These are phyloP conservation scores for Hamigera avellanea DNA, from an alignment of 495 filamentous ascomycete genomes.

Conservation along the genomic window DNA sequence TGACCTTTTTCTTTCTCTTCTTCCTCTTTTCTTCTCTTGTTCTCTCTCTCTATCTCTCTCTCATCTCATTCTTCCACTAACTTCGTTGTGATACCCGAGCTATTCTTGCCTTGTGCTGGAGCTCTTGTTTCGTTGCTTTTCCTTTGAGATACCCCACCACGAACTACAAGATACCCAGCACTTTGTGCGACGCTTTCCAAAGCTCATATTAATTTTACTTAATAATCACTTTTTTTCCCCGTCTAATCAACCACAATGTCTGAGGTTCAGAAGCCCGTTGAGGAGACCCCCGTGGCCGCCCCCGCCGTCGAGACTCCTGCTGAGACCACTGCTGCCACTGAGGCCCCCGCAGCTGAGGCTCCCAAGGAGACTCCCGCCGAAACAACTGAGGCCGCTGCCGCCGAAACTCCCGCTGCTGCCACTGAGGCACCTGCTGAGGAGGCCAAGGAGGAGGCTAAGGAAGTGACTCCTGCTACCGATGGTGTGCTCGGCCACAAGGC, in stretches of 20 bases:
- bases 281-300: conserved; percentile 28
- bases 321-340: conserved; percentile 16
- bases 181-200: too few relatives aligned
- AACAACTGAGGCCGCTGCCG: conserved; percentile 21
- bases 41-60: conserved; percentile 6
- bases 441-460: conserved; percentile 33
- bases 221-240: conserved; percentile 28
- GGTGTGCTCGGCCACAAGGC: conserved; percentile 79
- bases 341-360: conserved; percentile 22
- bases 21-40: conserved; percentile 7
- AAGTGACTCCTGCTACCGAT: conserved; percentile 45
- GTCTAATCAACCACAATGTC: conserved; percentile 36
- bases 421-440: conserved; percentile 36
- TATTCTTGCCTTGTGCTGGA: conserved; percentile 3
- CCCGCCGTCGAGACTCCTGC: conserved; percentile 13
- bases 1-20: conserved; percentile 7
- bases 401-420: conserved; percentile 30
- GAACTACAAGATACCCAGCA: conserved; percentile 20
- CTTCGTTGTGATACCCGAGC: conserved; percentile 35
- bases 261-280: conserved; percentile 37
- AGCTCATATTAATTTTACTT: conserved; percentile 17
- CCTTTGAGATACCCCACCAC: conserved; percentile 28
- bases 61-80: conserved; percentile 9
- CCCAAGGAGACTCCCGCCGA: conserved; percentile 15
- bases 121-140: conserved; percentile 5